These are phyloP conservation scores for Botryotinia narcissicola DNA, from an alignment of 2,329 filamentous ascomycete species.

Conservation along the genomic window DNA sequence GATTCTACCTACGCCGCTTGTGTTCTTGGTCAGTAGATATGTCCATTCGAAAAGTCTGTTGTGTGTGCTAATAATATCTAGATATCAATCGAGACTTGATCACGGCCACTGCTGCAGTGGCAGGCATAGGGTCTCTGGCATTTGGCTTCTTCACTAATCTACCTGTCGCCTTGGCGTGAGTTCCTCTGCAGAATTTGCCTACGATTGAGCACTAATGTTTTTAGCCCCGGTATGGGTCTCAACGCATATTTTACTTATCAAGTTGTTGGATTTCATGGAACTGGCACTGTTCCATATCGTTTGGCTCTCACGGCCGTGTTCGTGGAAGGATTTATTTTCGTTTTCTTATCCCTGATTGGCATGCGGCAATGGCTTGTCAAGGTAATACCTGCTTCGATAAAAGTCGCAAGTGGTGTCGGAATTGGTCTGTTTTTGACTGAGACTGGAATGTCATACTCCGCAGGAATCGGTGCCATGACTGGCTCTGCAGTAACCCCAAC, in stretches of 20 bases:
- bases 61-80: not conserved
- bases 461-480: conserved; percentile 77
- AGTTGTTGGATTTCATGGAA: conserved; percentile 60
- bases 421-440: conserved; percentile 64
- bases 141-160: conserved; percentile 83
- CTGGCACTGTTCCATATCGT: conserved; percentile 55
- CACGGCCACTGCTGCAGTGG: conserved; percentile 78
- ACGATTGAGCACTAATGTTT: conserved; percentile 11
- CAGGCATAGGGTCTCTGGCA: conserved; percentile 69
- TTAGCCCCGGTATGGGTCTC: conserved; percentile 63
- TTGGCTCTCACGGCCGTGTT: conserved; percentile 64
- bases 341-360: conserved; percentile 62
- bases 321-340: conserved; percentile 62
- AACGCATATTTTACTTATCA: conserved; percentile 69
- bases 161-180: conserved; percentile 71
- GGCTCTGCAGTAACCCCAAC: conserved; percentile 68
- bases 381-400: conserved; percentile 62
- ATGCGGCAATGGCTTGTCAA: conserved; percentile 72
- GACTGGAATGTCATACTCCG: conserved; percentile 68
- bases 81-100: conserved; percentile 58
- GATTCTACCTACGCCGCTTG: conserved; percentile 46
- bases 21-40: conserved; percentile 37
- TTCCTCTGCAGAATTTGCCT: conserved; percentile 21
- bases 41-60: not conserved
- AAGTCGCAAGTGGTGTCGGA: conserved; percentile 63